A percentile compares a stretch with the other conserved stretches of the same genome.
Conservation (phyloP, 2,329 filamentous ascomycete genomes). For the Paraconiothyrium sp. region DNA sequence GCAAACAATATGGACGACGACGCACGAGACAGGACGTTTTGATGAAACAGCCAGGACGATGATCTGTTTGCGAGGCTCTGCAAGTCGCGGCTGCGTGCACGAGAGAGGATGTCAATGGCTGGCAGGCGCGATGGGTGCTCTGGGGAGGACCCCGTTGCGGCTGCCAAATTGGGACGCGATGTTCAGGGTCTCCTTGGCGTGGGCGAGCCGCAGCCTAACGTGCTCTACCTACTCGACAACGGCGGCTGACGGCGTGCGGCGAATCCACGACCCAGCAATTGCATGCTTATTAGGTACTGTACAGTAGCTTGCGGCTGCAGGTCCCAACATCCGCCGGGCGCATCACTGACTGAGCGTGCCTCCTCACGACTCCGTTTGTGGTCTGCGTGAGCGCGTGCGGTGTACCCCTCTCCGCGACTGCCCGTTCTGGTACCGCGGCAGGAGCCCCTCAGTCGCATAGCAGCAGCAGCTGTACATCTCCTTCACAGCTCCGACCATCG, state of each 20-base stretch:
- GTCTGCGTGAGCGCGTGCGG: neutral
- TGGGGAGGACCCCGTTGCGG: neutral
- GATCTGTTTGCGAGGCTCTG: neutral
- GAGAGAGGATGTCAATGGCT: neutral
- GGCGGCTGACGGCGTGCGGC: slow-evolving; percentile 17
- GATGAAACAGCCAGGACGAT: slow-evolving; percentile 4
- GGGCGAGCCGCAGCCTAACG: slow-evolving; percentile 10
- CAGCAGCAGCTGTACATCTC: slow-evolving; percentile 26
- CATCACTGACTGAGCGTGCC: neutral
- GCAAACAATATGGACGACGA: neutral
- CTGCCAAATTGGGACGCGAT: slow-evolving; percentile 5
- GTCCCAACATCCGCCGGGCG: neutral
- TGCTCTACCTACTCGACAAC: slow-evolving; percentile 10
- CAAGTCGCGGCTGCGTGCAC: neutral
- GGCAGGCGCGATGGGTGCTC: neutral
- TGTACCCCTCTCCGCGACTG: slow-evolving; percentile 2
- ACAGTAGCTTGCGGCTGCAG: neutral
- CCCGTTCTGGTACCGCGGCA: slow-evolving; percentile 7
- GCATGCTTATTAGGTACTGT: slow-evolving; percentile 1
- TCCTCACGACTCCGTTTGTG: neutral
- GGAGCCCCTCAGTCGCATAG: slow-evolving; percentile 18
- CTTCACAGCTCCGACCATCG: slow-evolving; percentile 26
- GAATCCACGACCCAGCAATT: slow-evolving; percentile 1
- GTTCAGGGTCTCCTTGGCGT: slow-evolving; percentile 15
- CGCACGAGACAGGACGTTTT: slow-evolving; percentile 7